phyloP scores from a whole-genome alignment of 1,139 yeast genomes.

The Taphrina wiesneri region DNA sequence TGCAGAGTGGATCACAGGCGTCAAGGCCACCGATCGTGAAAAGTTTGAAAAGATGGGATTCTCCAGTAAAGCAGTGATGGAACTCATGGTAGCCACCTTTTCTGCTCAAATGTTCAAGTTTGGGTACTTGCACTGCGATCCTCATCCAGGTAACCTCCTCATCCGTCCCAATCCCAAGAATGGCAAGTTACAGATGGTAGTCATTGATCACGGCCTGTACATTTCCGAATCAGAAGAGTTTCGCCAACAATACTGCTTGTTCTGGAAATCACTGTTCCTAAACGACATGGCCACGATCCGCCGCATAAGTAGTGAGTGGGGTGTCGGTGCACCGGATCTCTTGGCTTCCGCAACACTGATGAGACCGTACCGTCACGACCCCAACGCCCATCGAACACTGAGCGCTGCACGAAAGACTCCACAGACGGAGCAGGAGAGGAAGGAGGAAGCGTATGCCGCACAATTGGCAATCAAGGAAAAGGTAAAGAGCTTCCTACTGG shows the following conservation, averaged over 20 bases:
- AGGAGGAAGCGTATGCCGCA: slow-evolving; percentile 45
- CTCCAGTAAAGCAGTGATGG: slow-evolving; percentile 53
- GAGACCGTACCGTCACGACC: slow-evolving; percentile 49
- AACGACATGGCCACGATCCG: slow-evolving; percentile 55
- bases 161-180: slow-evolving; percentile 49
- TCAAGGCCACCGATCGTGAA: slow-evolving; percentile 54
- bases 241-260: slow-evolving; percentile 56
- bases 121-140: slow-evolving; percentile 78
- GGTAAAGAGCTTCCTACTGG: slow-evolving; percentile 57
- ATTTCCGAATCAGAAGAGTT: slow-evolving; percentile 57
- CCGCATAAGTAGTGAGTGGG: slow-evolving; percentile 62
- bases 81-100: slow-evolving; percentile 57
- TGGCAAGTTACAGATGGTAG: slow-evolving; percentile 55
- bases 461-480: slow-evolving; percentile 48
- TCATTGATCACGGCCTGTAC: slow-evolving; percentile 75
- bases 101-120: slow-evolving; percentile 71
- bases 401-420: slow-evolving; percentile 5
- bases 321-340: slow-evolving; percentile 66
- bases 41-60: slow-evolving; percentile 50
- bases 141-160: slow-evolving; percentile 77
- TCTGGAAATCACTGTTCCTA: slow-evolving; percentile 66
- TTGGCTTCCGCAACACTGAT: slow-evolving; percentile 62
- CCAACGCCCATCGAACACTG: slow-evolving; percentile 16
- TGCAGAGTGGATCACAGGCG: slow-evolving; percentile 78
- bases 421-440: slow-evolving; percentile 14